Conservation (phyloP, 1,139 yeast genomes). For the Saccharomyces hybrid region DNA sequence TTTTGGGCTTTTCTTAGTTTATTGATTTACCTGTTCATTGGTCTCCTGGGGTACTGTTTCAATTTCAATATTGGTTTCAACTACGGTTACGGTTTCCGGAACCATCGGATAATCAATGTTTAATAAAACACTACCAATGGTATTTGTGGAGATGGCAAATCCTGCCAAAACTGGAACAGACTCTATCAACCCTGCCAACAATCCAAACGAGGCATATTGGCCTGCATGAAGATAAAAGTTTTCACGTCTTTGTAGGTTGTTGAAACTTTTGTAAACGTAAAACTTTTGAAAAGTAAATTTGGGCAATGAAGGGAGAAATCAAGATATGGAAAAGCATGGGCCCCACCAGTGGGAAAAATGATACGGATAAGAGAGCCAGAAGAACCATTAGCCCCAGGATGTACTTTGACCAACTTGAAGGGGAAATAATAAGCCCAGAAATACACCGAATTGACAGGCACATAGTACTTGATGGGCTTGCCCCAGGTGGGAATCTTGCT, state of each 20-base stretch:
- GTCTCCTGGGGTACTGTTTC: neutral
- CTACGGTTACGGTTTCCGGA: neutral
- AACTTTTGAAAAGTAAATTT: slow-evolving; percentile 21
- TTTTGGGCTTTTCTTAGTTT: neutral
- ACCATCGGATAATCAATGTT: slow-evolving; percentile 12
- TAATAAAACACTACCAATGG: slow-evolving; percentile 27
- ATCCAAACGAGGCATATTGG: slow-evolving; percentile 26
- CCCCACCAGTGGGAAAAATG: slow-evolving; percentile 27
- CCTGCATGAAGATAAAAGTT: slow-evolving; percentile 23
- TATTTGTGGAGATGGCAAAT: slow-evolving; percentile 24
- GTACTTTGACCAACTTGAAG: slow-evolving; percentile 21
- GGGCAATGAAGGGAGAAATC: slow-evolving; percentile 25
- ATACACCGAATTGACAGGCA: slow-evolving; percentile 21
- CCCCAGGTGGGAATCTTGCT: slow-evolving; percentile 6
- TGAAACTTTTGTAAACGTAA: slow-evolving; percentile 20
- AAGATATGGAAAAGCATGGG: slow-evolving; percentile 23
- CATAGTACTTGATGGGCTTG: slow-evolving; percentile 24
- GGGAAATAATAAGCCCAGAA: slow-evolving; percentile 29
- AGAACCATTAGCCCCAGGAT: slow-evolving; percentile 11
- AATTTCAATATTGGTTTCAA: neutral
- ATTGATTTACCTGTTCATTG: neutral
- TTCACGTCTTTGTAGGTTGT: slow-evolving; percentile 21
- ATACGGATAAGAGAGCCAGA: slow-evolving; percentile 14
- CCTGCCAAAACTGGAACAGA: slow-evolving; percentile 28
- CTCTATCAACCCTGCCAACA: slow-evolving; percentile 25